Evolutionary conservation across 495 filamentous ascomycete species (phyloP).

Genomic region (Penicillium goetzii): DNA sequence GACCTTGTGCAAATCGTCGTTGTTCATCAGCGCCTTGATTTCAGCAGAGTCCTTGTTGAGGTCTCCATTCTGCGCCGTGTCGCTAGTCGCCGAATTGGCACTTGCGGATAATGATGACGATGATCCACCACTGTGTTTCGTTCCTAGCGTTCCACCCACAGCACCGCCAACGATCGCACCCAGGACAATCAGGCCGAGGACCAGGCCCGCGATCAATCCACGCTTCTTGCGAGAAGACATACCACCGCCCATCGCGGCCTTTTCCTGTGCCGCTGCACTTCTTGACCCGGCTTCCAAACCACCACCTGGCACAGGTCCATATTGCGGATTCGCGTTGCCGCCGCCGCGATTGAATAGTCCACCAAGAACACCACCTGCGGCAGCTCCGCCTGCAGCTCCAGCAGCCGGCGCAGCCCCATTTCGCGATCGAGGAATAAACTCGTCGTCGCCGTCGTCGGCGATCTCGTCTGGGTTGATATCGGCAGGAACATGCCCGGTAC

Average conservation of each 20-base stretch:
- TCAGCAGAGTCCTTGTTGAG: conserved; percentile 73
- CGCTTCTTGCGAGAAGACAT: conserved; percentile 67
- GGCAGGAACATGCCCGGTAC: conserved; percentile 53
- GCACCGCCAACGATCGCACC: conserved; percentile 78
- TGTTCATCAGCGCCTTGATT: conserved; percentile 81
- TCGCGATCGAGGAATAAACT: conserved; percentile 52
- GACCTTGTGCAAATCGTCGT: conserved; percentile 81
- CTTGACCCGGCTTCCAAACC: conserved; percentile 26
- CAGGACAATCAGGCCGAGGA: conserved; percentile 65
- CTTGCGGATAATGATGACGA: conserved; percentile 10
- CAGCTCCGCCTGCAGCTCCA: conserved; percentile 57
- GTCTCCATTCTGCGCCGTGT: conserved; percentile 63
- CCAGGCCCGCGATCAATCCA: conserved; percentile 66
- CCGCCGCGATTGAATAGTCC: conserved; percentile 45
- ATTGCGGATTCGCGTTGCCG: conserved; percentile 45
- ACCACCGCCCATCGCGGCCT: conserved; percentile 21
- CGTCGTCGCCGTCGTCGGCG: conserved; percentile 85
- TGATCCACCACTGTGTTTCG: conserved; percentile 40
- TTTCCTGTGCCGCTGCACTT: conserved; percentile 20
- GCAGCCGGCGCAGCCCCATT: conserved; percentile 44
- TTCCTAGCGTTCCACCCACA: conserved; percentile 69
- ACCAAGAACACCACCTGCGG: conserved; percentile 55
- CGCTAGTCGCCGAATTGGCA: conserved; percentile 37
- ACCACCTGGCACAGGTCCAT: conserved; percentile 58
- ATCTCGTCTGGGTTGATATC: conserved; percentile 78